Evolutionary conservation across 768 basidiomycete species (phyloP).

Genomic region (Boletus eberwhitei): DNA sequence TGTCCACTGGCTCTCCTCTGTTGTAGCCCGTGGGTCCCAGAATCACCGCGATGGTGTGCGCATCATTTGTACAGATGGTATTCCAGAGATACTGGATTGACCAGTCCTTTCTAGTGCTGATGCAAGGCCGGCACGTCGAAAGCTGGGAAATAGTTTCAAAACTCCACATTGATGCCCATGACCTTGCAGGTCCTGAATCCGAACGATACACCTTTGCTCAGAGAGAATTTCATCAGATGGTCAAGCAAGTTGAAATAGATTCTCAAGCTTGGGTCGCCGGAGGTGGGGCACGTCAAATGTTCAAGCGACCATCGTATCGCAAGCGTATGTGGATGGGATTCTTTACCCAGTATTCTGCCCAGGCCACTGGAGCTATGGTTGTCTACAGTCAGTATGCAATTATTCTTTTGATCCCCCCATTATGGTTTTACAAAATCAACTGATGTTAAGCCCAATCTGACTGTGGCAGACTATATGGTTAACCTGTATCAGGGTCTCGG

Average conservation of each 20-base stretch:
- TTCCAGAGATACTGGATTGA: not conserved
- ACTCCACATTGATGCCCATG: not conserved
- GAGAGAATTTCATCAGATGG: not conserved
- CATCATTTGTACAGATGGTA: too few relatives aligned
- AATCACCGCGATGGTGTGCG: not conserved
- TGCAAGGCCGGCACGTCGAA: not conserved
- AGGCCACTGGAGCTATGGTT: not conserved
- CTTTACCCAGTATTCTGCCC: not conserved
- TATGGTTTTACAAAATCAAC: not conserved
- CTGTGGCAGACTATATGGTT: not conserved
- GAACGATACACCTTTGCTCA: not conserved
- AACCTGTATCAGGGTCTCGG: not conserved
- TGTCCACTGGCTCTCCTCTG: not conserved
- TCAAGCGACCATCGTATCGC: conserved; percentile 1
- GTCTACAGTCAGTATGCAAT: not conserved
- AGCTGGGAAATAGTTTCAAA: not conserved
- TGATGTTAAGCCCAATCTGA: not conserved
- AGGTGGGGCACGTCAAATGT: not conserved
- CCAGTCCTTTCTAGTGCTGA: not conserved
- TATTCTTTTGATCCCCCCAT: not conserved
- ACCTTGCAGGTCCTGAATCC: not conserved
- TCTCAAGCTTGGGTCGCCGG: not conserved
- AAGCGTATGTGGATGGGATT: conserved; percentile 2
- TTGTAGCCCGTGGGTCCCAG: not conserved
- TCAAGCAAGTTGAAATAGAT: not conserved